phyloP scores from a whole-genome alignment of 2,329 filamentous ascomycete genomes.

The Huntiella moniliformis region DNA sequence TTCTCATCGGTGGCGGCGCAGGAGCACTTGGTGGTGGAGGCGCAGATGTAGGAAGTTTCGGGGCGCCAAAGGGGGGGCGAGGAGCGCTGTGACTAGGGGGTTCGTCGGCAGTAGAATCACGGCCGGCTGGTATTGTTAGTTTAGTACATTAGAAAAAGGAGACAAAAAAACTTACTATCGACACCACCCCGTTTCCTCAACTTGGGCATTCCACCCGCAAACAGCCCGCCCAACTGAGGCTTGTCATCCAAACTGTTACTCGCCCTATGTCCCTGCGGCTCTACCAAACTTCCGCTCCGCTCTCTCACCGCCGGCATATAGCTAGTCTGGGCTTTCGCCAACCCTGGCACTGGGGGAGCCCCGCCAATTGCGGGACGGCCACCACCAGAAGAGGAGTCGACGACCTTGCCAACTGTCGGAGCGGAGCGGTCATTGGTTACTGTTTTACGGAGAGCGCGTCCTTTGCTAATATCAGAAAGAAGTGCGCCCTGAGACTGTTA shows the following conservation, averaged over 20 bases:
- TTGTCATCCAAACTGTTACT: slow-evolving; percentile 31
- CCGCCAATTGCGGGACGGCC: slow-evolving; percentile 44
- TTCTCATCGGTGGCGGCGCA: slow-evolving; percentile 29
- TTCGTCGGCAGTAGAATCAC: slow-evolving; percentile 6
- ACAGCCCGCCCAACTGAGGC: slow-evolving; percentile 71
- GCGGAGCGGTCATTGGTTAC: slow-evolving; percentile 86
- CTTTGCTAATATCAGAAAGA: slow-evolving; percentile 73
- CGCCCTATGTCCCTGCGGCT: slow-evolving; percentile 21
- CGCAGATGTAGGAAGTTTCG: slow-evolving; percentile 30
- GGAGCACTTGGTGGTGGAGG: slow-evolving; percentile 30
- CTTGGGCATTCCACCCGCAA: slow-evolving; percentile 91
- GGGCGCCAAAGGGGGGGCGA: slow-evolving; percentile 15
- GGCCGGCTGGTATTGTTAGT: slow-evolving; percentile 5
- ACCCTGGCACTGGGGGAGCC: slow-evolving; percentile 51
- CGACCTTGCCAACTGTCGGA: slow-evolving; percentile 40
- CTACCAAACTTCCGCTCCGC: slow-evolving; percentile 69
- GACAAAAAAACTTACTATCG: slow-evolving; percentile 28
- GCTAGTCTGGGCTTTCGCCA: slow-evolving; percentile 32
- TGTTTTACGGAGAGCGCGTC: slow-evolving; percentile 60
- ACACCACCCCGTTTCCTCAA: slow-evolving; percentile 73
- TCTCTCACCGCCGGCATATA: slow-evolving; percentile 65
- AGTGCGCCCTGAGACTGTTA: slow-evolving; percentile 49
- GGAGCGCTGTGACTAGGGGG: background rate
- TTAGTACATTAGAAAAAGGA: background rate
- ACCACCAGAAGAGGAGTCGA: slow-evolving; percentile 27